phyloP scores from a whole-genome alignment of 2,329 filamentous ascomycete species.

The Pseudogymnoascus sp. region DNA sequence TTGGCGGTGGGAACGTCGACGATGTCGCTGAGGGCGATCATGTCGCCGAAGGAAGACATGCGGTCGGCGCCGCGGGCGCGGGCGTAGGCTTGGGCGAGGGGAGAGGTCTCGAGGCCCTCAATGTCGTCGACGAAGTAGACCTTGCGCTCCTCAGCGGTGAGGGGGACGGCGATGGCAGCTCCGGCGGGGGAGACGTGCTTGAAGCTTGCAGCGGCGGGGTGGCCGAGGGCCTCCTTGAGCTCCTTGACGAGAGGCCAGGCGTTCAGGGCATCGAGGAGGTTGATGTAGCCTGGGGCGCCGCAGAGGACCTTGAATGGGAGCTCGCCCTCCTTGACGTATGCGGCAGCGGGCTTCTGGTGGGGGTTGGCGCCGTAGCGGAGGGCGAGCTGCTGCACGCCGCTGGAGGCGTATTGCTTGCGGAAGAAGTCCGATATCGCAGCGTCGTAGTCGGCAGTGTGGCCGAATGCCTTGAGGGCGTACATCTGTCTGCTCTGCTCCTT shows the following conservation, averaged over 20 bases:
- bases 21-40: constrained; percentile 85
- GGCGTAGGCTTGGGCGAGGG: constrained; percentile 88
- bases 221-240: constrained; percentile 78
- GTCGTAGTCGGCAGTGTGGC: constrained; percentile 97
- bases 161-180: constrained; percentile 83
- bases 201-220: constrained; percentile 92
- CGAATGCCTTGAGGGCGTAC: constrained; percentile 95
- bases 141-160: constrained; percentile 83
- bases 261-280: constrained; percentile 91
- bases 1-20: constrained; percentile 91
- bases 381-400: constrained; percentile 73
- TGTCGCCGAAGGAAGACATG: constrained; percentile 97
- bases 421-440: constrained; percentile 93
- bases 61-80: constrained; percentile 92
- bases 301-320: constrained; percentile 93
- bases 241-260: constrained; percentile 97
- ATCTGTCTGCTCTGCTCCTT: constrained; percentile 76
- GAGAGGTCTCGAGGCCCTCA: constrained; percentile 75
- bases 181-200: constrained; percentile 98
- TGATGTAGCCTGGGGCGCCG: constrained; percentile 92
- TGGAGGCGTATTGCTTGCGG: constrained; percentile 88
- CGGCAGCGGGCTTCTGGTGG: constrained; percentile 93
- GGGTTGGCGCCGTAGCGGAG: constrained; percentile 96
- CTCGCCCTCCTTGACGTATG: constrained; percentile 63
- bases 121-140: constrained; percentile 99